Percentiles rank a stretch among this genome's conserved stretches.
phyloP scores from a whole-genome alignment of 495 filamentous ascomycete species.

The Annulohypoxylon bovei region DNA sequence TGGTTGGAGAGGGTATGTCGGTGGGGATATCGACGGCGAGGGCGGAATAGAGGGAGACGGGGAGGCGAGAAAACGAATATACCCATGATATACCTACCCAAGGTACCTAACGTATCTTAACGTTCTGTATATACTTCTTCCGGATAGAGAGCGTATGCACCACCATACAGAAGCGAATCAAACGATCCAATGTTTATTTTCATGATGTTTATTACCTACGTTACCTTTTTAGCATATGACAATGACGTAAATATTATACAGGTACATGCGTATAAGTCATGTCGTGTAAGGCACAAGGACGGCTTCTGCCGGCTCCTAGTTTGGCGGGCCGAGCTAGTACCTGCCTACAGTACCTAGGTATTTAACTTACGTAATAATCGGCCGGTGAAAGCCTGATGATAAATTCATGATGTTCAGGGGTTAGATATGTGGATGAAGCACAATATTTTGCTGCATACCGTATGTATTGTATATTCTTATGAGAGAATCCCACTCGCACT shows the following conservation, averaged over 20 bases:
- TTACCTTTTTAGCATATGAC: constrained; percentile 31
- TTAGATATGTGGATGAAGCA: no score
- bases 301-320: constrained; percentile 30
- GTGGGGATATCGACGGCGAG: not conserved
- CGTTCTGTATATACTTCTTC: constrained; percentile 30
- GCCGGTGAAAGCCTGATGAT: not conserved
- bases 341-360: no score
- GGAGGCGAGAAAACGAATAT: constrained; percentile 26
- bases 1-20: constrained; percentile 14
- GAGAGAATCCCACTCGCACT: not conserved
- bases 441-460: no score
- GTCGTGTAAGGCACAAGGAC: not conserved
- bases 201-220: not conserved
- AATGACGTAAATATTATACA: constrained; percentile 32
- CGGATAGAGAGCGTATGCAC: constrained; percentile 19
- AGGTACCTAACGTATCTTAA: constrained; percentile 1
- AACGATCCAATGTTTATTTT: not conserved
- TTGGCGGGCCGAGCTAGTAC: constrained; percentile 8
- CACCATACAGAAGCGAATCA: not conserved
- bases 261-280: not conserved
- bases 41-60: not conserved
- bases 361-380: not conserved
- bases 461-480: not conserved
- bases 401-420: no score
- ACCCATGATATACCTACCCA: constrained; percentile 16